Percentiles rank a stretch among this genome's conserved stretches.
Evolutionary conservation across 192 early-diverging fungal species (phyloP).

Genomic region (Funneliformis mosseae): DNA sequence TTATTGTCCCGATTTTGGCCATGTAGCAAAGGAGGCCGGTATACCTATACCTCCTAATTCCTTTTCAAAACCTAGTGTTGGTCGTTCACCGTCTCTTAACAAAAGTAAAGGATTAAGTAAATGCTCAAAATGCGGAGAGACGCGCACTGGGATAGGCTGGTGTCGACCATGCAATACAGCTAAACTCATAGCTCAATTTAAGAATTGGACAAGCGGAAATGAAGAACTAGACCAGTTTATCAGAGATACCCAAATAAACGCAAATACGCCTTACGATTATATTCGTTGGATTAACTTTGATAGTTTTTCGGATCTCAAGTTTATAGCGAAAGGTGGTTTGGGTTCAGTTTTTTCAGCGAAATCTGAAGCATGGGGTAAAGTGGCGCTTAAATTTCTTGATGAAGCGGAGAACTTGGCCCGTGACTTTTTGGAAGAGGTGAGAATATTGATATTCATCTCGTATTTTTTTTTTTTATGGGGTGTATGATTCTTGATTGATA

Average conservation of each 20-base stretch:
- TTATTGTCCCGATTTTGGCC: background rate
- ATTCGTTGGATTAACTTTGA: constrained; percentile 27
- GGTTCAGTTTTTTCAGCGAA: constrained; percentile 25
- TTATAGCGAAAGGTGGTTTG: constrained; percentile 15
- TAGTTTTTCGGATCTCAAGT: background rate
- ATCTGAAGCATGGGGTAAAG: constrained; percentile 20
- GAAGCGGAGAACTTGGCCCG: background rate
- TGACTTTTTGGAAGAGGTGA: constrained; percentile 34
- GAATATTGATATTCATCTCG: background rate
- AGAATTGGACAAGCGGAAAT: constrained; percentile 27
- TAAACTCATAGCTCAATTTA: background rate
- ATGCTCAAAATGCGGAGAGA: constrained; percentile 9
- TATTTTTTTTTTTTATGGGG: no score
- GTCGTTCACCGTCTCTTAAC: background rate
- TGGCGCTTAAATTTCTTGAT: constrained; percentile 32
- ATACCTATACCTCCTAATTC: background rate
- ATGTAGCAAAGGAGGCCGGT: constrained; percentile 23
- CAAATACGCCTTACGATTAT: constrained; percentile 29
- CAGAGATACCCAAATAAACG: constrained; percentile 19
- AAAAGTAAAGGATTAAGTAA: background rate
- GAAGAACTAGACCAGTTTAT: constrained; percentile 15
- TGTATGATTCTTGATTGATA: background rate
- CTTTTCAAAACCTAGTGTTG: background rate
- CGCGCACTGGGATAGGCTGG: constrained; percentile 14
- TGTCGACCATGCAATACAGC: constrained; percentile 17